A percentile compares a stretch with the other conserved stretches of the same genome.
phyloP scores from a whole-genome alignment of 768 basidiomycete species.

The Mycena belliarum region DNA sequence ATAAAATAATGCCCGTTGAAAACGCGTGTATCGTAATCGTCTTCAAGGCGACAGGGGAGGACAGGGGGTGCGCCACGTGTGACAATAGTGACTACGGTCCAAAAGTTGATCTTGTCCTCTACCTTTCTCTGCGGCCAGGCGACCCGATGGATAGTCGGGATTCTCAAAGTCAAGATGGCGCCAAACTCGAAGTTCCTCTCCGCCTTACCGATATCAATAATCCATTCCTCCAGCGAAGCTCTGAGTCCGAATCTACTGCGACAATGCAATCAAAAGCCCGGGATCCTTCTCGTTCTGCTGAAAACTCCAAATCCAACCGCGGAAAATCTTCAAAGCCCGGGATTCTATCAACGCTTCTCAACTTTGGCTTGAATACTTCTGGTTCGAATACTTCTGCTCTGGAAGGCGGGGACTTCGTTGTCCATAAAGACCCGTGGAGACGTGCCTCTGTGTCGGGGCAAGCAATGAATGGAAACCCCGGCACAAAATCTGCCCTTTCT shows the following conservation, averaged over 20 bases:
- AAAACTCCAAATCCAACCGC: neutral
- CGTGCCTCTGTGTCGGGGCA: neutral
- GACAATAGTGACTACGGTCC: too few species aligned
- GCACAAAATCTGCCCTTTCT: neutral
- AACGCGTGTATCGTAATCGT: too few species aligned
- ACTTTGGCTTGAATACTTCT: constrained; percentile 20
- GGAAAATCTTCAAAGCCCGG: constrained; percentile 2
- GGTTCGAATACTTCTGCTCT: neutral
- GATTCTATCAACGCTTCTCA: constrained; percentile 11
- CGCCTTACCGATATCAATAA: too few species aligned
- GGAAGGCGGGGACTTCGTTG: neutral
- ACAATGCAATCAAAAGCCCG: neutral
- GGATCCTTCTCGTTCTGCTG: neutral
- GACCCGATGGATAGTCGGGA: too few species aligned
- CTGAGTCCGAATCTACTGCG: neutral
- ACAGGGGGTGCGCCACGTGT: too few species aligned
- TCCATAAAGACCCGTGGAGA: constrained; percentile 1
- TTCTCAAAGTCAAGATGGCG: too few species aligned
- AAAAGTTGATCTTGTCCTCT: too few species aligned
- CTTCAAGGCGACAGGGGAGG: too few species aligned
- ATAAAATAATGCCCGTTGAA: neutral
- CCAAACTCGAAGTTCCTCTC: too few species aligned
- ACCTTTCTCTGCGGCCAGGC: too few species aligned
- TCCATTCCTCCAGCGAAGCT: too few species aligned
- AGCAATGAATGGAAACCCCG: neutral